Percentiles rank a stretch among this genome's conserved stretches.
Conservation (phyloP, 164 flowering plant species). For the Vitis rupestris region DNA sequence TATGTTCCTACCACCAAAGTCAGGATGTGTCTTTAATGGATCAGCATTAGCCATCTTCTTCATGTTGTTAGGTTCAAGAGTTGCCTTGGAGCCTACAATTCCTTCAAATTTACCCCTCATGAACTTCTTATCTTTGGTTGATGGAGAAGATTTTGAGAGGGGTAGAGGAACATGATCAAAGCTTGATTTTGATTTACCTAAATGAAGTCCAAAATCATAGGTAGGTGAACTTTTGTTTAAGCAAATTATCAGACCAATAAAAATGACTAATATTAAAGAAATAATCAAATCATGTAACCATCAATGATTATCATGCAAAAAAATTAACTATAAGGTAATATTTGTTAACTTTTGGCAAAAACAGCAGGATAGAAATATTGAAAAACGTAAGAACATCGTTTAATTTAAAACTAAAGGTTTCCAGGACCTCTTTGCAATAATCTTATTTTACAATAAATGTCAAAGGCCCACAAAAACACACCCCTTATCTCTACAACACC, state of each 20-base stretch:
- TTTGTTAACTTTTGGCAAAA: too few species aligned
- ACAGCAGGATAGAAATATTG: too few species aligned
- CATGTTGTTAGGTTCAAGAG: conserved; percentile 34
- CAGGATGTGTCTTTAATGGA: conserved; percentile 29
- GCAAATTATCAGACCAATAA: too few species aligned
- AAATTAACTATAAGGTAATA: background rate
- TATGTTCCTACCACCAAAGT: conserved; percentile 28
- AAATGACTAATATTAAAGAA: too few species aligned
- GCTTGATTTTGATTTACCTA: conserved; percentile 4
- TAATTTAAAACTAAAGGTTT: too few species aligned
- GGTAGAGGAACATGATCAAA: conserved; percentile 31
- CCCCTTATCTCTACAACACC: too few species aligned
- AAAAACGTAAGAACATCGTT: too few species aligned
- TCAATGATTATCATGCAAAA: conserved; percentile 46
- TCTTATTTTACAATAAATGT: too few species aligned
- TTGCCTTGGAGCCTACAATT: conserved; percentile 28
- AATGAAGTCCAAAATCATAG: too few species aligned
- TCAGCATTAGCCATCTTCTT: conserved; percentile 32
- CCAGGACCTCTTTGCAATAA: too few species aligned
- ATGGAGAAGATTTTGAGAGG: conserved; percentile 25
- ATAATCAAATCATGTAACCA: background rate
- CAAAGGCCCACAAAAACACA: too few species aligned
- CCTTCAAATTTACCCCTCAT: conserved; percentile 27
- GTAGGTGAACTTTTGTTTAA: too few species aligned
- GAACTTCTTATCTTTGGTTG: conserved; percentile 28